phyloP scores from a whole-genome alignment of 2,329 filamentous ascomycete genomes.

The Colletotrichum scovillei region DNA sequence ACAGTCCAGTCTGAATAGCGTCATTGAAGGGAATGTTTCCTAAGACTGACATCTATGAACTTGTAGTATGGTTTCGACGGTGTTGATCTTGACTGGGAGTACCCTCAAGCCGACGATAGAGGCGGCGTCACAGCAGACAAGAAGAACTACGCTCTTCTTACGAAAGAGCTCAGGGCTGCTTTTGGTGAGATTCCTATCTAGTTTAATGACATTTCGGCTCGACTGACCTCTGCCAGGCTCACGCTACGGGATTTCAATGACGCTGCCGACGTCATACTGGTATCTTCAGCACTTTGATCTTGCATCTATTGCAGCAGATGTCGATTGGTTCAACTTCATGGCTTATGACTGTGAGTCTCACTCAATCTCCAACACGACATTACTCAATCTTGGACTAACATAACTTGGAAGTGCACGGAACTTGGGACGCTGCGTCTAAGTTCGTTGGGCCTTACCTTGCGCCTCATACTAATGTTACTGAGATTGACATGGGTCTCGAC shows the following conservation, averaged over 20 bases:
- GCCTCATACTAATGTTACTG: conserved; percentile 51
- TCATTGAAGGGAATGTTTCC: background rate
- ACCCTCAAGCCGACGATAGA: conserved; percentile 45
- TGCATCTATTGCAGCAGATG: conserved; percentile 31
- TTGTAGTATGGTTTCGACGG: conserved; percentile 55
- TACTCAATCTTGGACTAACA: background rate
- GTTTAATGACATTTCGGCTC: background rate
- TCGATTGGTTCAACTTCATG: conserved; percentile 55
- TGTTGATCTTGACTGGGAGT: conserved; percentile 59
- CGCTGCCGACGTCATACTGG: conserved; percentile 42
- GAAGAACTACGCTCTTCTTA: conserved; percentile 44
- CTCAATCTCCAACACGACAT: background rate
- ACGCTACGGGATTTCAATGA: conserved; percentile 39
- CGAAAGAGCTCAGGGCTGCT: conserved; percentile 1
- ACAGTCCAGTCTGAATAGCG: background rate
- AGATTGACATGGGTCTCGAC: conserved; percentile 53
- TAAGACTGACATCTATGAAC: conserved; percentile 49
- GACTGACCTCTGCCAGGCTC: background rate
- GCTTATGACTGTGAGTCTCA: conserved; percentile 4
- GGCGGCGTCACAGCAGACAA: conserved; percentile 49
- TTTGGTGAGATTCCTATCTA: background rate
- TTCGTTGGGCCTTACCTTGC: background rate
- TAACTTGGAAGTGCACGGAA: background rate
- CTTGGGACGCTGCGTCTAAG: conserved; percentile 44
- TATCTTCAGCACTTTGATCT: conserved; percentile 44